Base-by-base conservation (phyloP, 768 basidiomycete genomes). In the Phaeolepiota aurea region DNA sequence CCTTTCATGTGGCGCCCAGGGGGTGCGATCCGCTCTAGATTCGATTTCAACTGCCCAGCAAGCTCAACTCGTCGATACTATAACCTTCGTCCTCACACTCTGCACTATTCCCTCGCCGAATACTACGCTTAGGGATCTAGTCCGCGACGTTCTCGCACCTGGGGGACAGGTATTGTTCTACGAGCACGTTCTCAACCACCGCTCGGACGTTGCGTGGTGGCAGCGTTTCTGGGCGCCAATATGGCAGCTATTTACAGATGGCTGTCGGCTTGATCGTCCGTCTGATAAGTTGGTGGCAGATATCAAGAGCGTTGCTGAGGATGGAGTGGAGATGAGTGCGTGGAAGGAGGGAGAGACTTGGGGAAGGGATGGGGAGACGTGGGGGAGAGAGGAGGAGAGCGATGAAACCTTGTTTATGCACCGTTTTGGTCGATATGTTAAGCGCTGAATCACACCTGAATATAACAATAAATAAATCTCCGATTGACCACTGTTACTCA, bases 221-320 rank as follows among this genome's bases (percentile, higher is more conserved):
- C 86, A 88, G 56, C 45, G 64, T 0, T 68, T 83, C 37, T 87
- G 83, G 85, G 69, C 79, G 1, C 84, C 84, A 0, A 3, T 86
- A 3, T 88, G 86, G 86, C 52, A 53, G 3, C 30, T 66, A 1
- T 57, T 62, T 1, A 76, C 81, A 41, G 81, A 77, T 48, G 83
- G 84, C 11, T 87, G 85, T 49, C 62, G 62, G 44, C 49, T 86
- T 31, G 79, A 83, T 46, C 63, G 77, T 4, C 74, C 76, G 9
- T 71, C 73, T 2, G 68, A 74, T 53, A 10, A 69, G 0, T 76
- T 68, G 64, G 48, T 79, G 9, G 57, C 66, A 25, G 51, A 57
- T 14, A 42, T 70, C 43, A 47, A 51, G 23, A 45, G 52, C n/a
- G 52, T 47, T 2, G 50, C 40, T 9, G 58, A 41, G 1, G 49